Evolutionary conservation across 2,329 filamentous ascomycete species (phyloP).

Genomic region (Microcyclosporella mali): DNA sequence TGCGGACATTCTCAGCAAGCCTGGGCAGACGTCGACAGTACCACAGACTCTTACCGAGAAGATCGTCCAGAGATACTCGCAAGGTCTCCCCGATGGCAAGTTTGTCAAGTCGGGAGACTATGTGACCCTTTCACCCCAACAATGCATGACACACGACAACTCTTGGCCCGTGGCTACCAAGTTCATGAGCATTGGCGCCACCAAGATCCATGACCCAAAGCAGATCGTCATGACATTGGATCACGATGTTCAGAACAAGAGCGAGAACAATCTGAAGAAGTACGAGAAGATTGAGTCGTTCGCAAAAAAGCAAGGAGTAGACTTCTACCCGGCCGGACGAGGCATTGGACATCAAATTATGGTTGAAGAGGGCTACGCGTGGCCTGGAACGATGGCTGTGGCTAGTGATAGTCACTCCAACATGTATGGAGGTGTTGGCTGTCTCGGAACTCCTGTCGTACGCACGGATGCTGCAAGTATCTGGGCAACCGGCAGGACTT

Average conservation of each 20-base stretch:
- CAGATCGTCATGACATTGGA: slow-evolving; percentile 82
- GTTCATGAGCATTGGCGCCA: slow-evolving; percentile 76
- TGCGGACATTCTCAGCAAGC: slow-evolving; percentile 64
- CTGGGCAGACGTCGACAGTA: slow-evolving; percentile 42
- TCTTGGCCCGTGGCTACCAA: slow-evolving; percentile 69
- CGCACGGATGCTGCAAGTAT: slow-evolving; percentile 81
- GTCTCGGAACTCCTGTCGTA: slow-evolving; percentile 73
- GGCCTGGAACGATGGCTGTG: slow-evolving; percentile 78
- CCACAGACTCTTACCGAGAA: slow-evolving; percentile 87
- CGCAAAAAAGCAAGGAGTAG: slow-evolving; percentile 67
- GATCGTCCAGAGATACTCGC: slow-evolving; percentile 75
- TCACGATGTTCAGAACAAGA: slow-evolving; percentile 83
- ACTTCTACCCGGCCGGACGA: slow-evolving; percentile 68
- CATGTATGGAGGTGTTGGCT: slow-evolving; percentile 75
- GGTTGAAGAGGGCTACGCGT: slow-evolving; percentile 77
- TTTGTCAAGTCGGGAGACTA: slow-evolving; percentile 75
- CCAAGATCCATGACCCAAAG: slow-evolving; percentile 60
- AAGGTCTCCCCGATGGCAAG: slow-evolving; percentile 71
- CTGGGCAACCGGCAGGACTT: slow-evolving; percentile 75
- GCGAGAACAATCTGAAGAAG: slow-evolving; percentile 71
- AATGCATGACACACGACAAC: slow-evolving; percentile 85
- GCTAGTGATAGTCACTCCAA: slow-evolving; percentile 74
- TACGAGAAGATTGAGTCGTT: slow-evolving; percentile 78
- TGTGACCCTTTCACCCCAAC: slow-evolving; percentile 64
- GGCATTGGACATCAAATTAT: slow-evolving; percentile 91